Conservation (phyloP, 129 eudicot genomes). For the Chrysanthemum seticuspe region DNA sequence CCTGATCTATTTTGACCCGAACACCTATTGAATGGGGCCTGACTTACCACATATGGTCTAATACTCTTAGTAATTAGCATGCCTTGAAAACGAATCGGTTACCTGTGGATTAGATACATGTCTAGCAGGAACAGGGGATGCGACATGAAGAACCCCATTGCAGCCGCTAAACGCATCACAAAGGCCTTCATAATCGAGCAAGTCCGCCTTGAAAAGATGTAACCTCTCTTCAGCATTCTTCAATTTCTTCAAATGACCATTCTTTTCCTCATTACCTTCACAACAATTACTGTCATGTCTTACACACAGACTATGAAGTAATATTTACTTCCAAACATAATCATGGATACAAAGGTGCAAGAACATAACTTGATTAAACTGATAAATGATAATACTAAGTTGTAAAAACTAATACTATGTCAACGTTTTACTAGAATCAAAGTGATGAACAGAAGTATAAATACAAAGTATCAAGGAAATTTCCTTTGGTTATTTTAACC, state of each 20-base stretch:
- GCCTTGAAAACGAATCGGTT: constrained; percentile 5
- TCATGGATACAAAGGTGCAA: no score
- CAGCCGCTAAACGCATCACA: constrained; percentile 44
- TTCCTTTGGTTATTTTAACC: no score
- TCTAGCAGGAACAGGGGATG: constrained; percentile 45
- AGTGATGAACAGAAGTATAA: background rate
- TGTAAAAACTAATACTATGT: no score
- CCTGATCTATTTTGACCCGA: no score
- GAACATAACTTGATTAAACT: no score
- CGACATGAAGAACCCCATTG: constrained; percentile 46
- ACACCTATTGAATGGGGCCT: no score
- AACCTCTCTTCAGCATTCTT: constrained; percentile 37
- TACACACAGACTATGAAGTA: background rate
- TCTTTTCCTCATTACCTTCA: constrained; percentile 47
- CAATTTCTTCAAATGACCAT: constrained; percentile 45
- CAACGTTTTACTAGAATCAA: constrained; percentile 4
- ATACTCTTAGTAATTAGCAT: background rate
- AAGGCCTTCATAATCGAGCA: constrained; percentile 41
- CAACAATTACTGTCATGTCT: constrained; percentile 7
- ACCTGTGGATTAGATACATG: constrained; percentile 42
- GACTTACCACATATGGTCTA: no score
- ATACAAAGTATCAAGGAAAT: no score
- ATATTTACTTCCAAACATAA: background rate
- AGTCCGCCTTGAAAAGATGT: constrained; percentile 42
- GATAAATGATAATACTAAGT: no score